Evolutionary conservation across 2,329 filamentous ascomycete species (phyloP), one percentile per base, ranked within the genome.

Genomic region (Exophiala viscosa): DNA sequence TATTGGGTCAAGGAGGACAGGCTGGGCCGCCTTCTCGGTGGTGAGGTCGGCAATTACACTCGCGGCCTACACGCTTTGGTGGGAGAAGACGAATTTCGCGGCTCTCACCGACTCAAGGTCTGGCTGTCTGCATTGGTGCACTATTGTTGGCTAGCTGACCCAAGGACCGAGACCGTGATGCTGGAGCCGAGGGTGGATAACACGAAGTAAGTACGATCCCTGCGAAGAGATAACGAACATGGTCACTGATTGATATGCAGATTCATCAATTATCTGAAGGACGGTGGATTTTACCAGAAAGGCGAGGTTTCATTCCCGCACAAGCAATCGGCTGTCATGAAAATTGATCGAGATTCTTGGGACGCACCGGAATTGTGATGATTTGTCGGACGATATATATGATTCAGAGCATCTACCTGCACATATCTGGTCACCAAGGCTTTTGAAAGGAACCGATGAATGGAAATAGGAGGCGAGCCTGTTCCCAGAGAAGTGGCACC

Each of bases 1-100:
- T 99, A 99, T 73, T 99, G 93, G 92, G 90, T 93, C 3, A 96
- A 95, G 65, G 93, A 99, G 67, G 93, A 97, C 65, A 73, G 77
- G 0, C 69, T 99, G 1, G 90, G 88, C 0, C 80, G 78, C 43
- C 78, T 89, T 59, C 70, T 95, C 3, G 84, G 67, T 0, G 78
- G 78, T 17, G 78, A 81, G 3, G 82, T 84, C 0, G 82, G 80
- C 6, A 88, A 96, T 63, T 97, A 87, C 70, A 92, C 97, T 63
- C 78, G 93, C 5, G 93, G 93, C 0, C 73, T 97, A 14, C 93
- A 99, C 65, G 83, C 93, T 10, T 75, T 99, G 35, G 81, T 99
- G 3, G 93, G 93, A 1, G 93, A 97, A 71, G 85, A 96, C 63
- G 95, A 93, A 74, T 95, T 90, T 50, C 79, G 92, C 46, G 92